Evolutionary conservation across 495 filamentous ascomycete genomes (phyloP), one percentile per base, ranked within the genome.

Genomic region (Staphylotrichum longicolle): DNA sequence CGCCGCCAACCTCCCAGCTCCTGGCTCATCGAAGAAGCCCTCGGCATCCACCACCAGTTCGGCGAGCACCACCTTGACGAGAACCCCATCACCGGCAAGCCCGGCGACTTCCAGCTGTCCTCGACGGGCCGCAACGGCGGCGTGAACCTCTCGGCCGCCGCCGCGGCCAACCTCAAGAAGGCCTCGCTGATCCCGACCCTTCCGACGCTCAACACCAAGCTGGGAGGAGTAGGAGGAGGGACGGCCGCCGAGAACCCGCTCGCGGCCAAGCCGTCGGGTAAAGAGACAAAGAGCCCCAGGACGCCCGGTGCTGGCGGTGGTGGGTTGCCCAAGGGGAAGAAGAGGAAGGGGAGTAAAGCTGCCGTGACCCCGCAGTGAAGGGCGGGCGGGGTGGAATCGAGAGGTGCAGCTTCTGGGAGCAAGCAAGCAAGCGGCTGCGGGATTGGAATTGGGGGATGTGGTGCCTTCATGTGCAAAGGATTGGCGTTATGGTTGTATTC

Each of bases 11-110:
- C 70, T 71, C 7, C 69, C 82, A 73, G 75, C 20, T 67, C 73
- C n/a, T 83, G 84, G 12, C 80, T 86, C 42, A 75, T 92, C 5
- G 84, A 86, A 56, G 86, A 94, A 60, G 82, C 86, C 0, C 83
- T 91, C 52, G 76, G 78, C 54, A 77, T 94, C 33, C 77, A 87
- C 50, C 72, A 86, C 14, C 80, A 81, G 41, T 87, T 85, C 58
- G 84, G 83, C 32, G 83, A 88, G 51, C 93, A 98, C 56, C 96
- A 85, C 73, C 91, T 94, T 85, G 91, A 98, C 73, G 91, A 96
- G 71, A 94, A 87, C 65, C 91, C 91, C 3, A 83, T 96, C 51
- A 85, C 88, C 2, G 93, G 93, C 49, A 87, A 89, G 66, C 93
- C 93, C 0, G 92, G 93, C 27, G 84, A 86, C n/a, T 96, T 96